phyloP scores from a whole-genome alignment of 1,139 yeast species.

The Sugiyamaella novakii region DNA sequence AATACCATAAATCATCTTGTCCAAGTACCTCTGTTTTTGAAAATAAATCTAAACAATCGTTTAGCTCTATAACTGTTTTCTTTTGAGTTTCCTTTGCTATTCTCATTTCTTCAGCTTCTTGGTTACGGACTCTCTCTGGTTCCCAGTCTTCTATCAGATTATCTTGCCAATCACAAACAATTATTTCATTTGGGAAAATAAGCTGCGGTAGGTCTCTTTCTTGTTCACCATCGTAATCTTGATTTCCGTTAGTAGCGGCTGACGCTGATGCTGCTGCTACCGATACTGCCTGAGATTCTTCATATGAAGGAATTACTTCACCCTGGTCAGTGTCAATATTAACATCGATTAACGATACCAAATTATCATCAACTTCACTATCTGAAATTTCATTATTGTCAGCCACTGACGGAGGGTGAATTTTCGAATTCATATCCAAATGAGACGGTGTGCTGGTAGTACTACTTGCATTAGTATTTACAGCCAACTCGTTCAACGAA shows the following conservation, averaged over 20 bases:
- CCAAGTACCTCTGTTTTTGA: constrained; percentile 84
- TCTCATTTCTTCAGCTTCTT: constrained; percentile 50
- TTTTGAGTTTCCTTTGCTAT: constrained; percentile 48
- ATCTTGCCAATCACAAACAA: constrained; percentile 75
- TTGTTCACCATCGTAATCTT: constrained; percentile 7
- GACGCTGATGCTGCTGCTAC: too few species aligned
- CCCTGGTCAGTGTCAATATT: not conserved
- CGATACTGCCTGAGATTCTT: constrained; percentile 1
- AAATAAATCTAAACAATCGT: constrained; percentile 75
- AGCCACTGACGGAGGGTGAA: not conserved
- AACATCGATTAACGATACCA: not conserved
- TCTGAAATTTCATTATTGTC: not conserved
- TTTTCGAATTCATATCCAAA: not conserved
- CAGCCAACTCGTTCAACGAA: not conserved
- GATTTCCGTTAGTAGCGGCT: constrained; percentile 2
- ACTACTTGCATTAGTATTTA: not conserved
- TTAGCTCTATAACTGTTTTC: constrained; percentile 57
- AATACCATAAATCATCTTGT: constrained; percentile 91
- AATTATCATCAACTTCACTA: constrained; percentile 17
- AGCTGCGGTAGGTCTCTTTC: constrained; percentile 26
- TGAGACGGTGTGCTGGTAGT: not conserved
- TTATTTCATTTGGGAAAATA: constrained; percentile 48
- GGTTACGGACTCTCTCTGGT: constrained; percentile 39
- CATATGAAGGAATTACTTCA: constrained; percentile 1
- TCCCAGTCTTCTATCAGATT: constrained; percentile 24